phyloP scores from a whole-genome alignment of 75 land plant species.

The Picea glauca region DNA sequence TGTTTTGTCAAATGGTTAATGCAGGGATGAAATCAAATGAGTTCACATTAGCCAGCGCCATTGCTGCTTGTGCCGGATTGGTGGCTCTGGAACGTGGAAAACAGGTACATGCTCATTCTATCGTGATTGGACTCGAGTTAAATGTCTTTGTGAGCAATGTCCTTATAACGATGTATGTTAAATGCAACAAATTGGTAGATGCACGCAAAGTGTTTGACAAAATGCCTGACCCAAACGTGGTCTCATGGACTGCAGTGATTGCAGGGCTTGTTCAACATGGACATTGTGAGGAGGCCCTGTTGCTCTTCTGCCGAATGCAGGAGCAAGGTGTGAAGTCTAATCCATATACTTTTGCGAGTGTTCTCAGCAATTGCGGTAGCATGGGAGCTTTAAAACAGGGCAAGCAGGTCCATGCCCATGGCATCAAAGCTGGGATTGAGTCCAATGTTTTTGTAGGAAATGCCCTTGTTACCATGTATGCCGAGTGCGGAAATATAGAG shows the following conservation, averaged over 20 bases:
- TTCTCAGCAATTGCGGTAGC: conserved; percentile 36
- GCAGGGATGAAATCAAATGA: not conserved
- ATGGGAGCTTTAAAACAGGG: conserved; percentile 16
- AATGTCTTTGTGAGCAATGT: conserved; percentile 16
- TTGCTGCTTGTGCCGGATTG: not conserved
- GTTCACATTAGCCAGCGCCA: not conserved
- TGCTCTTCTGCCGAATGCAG: not conserved
- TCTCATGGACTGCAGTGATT: conserved; percentile 28
- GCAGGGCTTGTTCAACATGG: conserved; percentile 11
- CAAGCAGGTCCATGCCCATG: not conserved
- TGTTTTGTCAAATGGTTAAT: not conserved
- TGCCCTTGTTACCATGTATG: conserved; percentile 40
- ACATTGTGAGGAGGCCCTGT: not conserved
- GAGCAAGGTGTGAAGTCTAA: conserved; percentile 12
- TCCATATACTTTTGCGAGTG: conserved; percentile 23
- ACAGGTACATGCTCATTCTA: conserved; percentile 11
- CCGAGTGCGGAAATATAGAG: conserved; percentile 23
- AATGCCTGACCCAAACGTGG: conserved; percentile 10
- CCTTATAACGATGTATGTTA: conserved; percentile 14
- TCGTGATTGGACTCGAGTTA: conserved; percentile 11
- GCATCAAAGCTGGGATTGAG: not conserved
- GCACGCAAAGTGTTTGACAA: conserved; percentile 11
- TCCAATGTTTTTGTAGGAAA: conserved; percentile 14
- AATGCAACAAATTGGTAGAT: conserved; percentile 6
- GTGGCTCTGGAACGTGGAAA: not conserved